phyloP scores from a whole-genome alignment of 139 green algal genomes.

The Desmodesmus armatus region DNA sequence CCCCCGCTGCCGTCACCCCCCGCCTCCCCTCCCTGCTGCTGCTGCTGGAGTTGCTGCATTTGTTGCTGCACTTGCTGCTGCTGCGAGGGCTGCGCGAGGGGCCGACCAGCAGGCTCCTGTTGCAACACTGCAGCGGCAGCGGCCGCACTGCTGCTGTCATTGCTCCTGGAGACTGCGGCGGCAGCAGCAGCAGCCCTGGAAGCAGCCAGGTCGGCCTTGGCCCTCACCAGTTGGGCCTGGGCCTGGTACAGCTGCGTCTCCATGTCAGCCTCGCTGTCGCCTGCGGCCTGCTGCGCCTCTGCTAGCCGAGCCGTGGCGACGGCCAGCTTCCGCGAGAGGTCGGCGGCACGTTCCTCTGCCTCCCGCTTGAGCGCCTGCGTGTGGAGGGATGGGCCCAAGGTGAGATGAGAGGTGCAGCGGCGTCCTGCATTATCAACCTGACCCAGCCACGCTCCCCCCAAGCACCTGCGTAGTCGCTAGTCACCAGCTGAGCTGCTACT shows the following conservation, averaged over 20 bases:
- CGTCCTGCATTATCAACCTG: not conserved
- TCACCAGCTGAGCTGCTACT: too few relatives aligned
- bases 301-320: not conserved
- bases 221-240: not conserved
- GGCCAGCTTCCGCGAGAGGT: not conserved
- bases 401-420: not conserved
- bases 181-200: not conserved
- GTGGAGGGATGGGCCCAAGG: not conserved
- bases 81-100: too few relatives aligned
- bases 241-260: not conserved
- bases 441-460: not conserved
- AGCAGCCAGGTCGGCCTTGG: not conserved
- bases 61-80: too few relatives aligned
- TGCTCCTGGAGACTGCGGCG: too few relatives aligned
- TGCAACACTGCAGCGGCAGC: too few relatives aligned
- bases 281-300: slow-evolving; percentile 16
- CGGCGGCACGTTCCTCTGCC: slow-evolving; percentile 20
- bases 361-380: slow-evolving; percentile 16
- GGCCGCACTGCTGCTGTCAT: too few relatives aligned
- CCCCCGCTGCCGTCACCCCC: too few relatives aligned
- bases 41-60: too few relatives aligned
- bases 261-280: not conserved
- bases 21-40: too few relatives aligned
- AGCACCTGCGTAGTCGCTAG: too few relatives aligned
- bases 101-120: too few relatives aligned